A percentile compares a stretch with the other conserved stretches of the same genome.
These are phyloP conservation scores for Leptographium lundbergii DNA, from an alignment of 2,329 filamentous ascomycete species.

Conservation along the genomic window DNA sequence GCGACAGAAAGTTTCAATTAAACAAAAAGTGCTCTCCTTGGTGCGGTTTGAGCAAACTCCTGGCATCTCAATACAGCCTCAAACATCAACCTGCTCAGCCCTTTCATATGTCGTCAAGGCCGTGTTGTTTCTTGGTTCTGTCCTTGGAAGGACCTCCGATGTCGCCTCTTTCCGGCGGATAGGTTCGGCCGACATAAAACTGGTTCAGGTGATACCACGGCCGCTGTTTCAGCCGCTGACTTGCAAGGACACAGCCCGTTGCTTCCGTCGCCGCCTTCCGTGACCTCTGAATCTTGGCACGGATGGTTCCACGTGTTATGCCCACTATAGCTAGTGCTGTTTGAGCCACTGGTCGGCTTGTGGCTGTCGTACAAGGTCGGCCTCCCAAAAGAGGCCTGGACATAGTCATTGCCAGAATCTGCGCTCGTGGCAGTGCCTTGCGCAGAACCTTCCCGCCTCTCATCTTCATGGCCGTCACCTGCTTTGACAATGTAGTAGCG, in stretches of 20 bases:
- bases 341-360: slow-evolving; percentile 10
- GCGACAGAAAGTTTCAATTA: background rate
- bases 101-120: background rate
- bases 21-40: slow-evolving; percentile 1
- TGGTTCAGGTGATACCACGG: background rate
- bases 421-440: background rate
- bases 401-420: background rate
- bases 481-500: slow-evolving; percentile 12
- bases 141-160: slow-evolving; percentile 11
- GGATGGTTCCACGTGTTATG: background rate
- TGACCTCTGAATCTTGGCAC: no score
- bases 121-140: background rate
- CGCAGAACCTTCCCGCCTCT: slow-evolving; percentile 6
- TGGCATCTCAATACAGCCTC: slow-evolving; percentile 18
- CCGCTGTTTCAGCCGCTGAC: background rate
- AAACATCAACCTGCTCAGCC: slow-evolving; percentile 10
- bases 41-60: slow-evolving; percentile 16
- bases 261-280: background rate
- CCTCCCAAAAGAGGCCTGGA: background rate
- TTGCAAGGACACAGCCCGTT: background rate
- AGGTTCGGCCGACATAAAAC: background rate
- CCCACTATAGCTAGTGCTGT: slow-evolving; percentile 10
- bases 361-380: background rate
- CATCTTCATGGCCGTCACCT: slow-evolving; percentile 8
- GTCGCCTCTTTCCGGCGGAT: slow-evolving; percentile 6